These are phyloP conservation scores for Circinella minor DNA, from an alignment of 371 early-diverging fungal species.

Conservation along the genomic window DNA sequence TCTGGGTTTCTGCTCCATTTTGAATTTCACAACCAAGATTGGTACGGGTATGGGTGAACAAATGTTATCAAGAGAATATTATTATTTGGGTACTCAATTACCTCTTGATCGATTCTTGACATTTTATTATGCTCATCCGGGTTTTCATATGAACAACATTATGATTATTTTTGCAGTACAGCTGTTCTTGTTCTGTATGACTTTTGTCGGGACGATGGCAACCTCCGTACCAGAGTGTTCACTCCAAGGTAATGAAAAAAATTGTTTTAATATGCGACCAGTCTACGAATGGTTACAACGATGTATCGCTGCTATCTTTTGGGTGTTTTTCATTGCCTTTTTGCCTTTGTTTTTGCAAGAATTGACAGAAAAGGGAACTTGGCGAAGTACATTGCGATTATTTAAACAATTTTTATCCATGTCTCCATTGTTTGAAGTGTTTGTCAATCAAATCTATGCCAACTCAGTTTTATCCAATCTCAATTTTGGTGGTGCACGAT, in stretches of 20 bases:
- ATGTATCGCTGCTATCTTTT: slow-evolving; percentile 77
- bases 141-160: slow-evolving; percentile 92
- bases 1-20: slow-evolving; percentile 87
- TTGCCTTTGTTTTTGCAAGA: slow-evolving; percentile 88
- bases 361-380: slow-evolving; percentile 84
- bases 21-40: slow-evolving; percentile 89
- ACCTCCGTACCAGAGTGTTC: slow-evolving; percentile 57
- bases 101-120: slow-evolving; percentile 86
- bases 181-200: slow-evolving; percentile 82
- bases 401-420: slow-evolving; percentile 84
- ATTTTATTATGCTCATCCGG: slow-evolving; percentile 88
- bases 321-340: slow-evolving; percentile 84
- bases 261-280: slow-evolving; percentile 75
- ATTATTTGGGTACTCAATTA: slow-evolving; percentile 83
- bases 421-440: slow-evolving; percentile 88
- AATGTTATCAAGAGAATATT: slow-evolving; percentile 87
- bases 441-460: slow-evolving; percentile 89
- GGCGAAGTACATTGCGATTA: slow-evolving; percentile 72
- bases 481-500: slow-evolving; percentile 86
- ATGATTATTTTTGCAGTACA: slow-evolving; percentile 88
- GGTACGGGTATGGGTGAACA: slow-evolving; percentile 94
- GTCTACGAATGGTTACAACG: slow-evolving; percentile 83
- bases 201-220: slow-evolving; percentile 76
- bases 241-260: slow-evolving; percentile 35
- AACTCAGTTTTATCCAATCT: slow-evolving; percentile 82